phyloP scores from a whole-genome alignment of 768 basidiomycete genomes.

The Boletus patriciae region DNA sequence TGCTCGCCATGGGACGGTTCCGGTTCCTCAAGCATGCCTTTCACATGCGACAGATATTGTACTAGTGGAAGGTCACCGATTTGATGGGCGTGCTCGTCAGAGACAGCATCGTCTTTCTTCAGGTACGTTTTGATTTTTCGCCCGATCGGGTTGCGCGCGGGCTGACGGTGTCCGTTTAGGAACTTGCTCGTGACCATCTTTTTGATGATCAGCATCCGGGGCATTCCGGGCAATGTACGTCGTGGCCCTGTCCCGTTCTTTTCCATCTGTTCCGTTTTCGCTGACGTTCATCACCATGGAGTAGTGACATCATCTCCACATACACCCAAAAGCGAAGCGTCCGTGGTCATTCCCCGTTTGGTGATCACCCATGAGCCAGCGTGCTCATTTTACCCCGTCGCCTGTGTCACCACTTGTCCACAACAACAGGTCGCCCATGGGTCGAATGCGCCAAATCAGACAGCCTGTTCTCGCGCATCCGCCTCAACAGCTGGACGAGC shows the following conservation, averaged over 20 bases:
- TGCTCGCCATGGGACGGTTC: constrained; percentile 17
- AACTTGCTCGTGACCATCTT: constrained; percentile 16
- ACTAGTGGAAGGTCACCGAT: constrained; percentile 11
- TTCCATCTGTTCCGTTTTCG: background rate
- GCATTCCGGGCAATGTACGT: constrained; percentile 12
- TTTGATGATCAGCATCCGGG: constrained; percentile 17
- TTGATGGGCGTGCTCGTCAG: constrained; percentile 17
- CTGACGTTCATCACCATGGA: too few relatives aligned
- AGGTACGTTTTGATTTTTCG: constrained; percentile 10
- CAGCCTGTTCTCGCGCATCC: constrained; percentile 67
- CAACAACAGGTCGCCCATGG: constrained; percentile 48
- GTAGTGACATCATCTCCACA: constrained; percentile 11
- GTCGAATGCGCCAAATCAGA: constrained; percentile 54
- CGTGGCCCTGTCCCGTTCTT: background rate
- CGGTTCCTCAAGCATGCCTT: constrained; percentile 12
- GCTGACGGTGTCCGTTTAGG: constrained; percentile 1
- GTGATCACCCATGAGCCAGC: constrained; percentile 10
- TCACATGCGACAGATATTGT: constrained; percentile 5
- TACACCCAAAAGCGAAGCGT: constrained; percentile 19
- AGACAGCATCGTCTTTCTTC: constrained; percentile 22
- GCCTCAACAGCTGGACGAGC: constrained; percentile 54
- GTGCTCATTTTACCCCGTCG: constrained; percentile 42
- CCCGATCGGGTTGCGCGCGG: background rate
- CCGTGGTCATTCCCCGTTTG: constrained; percentile 20
- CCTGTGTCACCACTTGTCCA: constrained; percentile 72